Base-by-base conservation (phyloP, 2,329 filamentous ascomycete genomes). In the Colletotrichum viniferum region DNA sequence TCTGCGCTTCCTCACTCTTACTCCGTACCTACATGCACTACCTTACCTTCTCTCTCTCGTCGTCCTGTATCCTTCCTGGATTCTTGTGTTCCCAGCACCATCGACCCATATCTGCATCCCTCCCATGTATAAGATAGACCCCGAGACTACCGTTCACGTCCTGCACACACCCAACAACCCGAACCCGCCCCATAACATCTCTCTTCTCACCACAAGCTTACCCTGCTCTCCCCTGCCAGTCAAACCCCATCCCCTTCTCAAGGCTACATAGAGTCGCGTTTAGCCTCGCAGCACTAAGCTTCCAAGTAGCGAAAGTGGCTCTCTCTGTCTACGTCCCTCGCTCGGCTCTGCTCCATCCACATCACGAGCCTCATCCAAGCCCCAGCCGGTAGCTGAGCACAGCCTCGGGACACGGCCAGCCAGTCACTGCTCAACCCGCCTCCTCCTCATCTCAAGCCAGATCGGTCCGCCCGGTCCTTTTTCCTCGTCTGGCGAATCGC, bases 401-500 rank as follows among this genome's bases (percentile, higher is more conserved):
- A 68, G 64, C 64, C 71, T 73, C 43, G 60, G 64, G 56, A 64
- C 64, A 36, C 65, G 56, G 36, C 62, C 62, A 60, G 52, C 38
- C 60, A 60, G 52, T 30, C 60, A 69, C 34, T 32, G 24, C 55
- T 64, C 38, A 24, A 60, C 74, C 32, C 56, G 24, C 32, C 58
- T 32, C 61, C 55, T 64, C 36, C 68, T 66, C 70, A 69, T 62
- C 61, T 65, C 62, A 69, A 71, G 66, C 64, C 26, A 71, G 43
- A 76, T 73, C 69, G 65, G 74, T 56, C 73, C 74, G 62, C 43
- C 68, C 67, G 73, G 63, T 56, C 61, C 60, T 73, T 61, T 32
- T 48, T n/a, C 76, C 48, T 52, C 52, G 43, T 64, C 67, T 70
- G 68, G 69, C 76, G 76, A 77, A 77, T 77, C 76, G 74, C 76